These are phyloP conservation scores for Phytophthora cryptogea DNA, from an alignment of 352 stramenopile genomes.

Conservation along the genomic window DNA sequence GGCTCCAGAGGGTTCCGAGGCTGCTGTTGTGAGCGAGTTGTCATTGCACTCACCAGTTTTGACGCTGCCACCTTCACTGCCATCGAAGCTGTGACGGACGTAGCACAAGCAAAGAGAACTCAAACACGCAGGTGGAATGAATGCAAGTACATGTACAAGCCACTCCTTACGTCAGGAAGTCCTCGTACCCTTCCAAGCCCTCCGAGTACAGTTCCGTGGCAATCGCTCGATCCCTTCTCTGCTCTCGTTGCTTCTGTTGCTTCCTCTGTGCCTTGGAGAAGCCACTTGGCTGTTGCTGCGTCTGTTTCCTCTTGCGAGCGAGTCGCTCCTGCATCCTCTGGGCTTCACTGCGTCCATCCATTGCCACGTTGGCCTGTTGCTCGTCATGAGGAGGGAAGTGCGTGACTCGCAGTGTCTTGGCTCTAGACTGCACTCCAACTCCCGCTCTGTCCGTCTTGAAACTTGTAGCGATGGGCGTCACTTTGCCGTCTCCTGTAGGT, in stretches of 20 bases:
- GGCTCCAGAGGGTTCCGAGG: neutral
- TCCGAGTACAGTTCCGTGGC: slow-evolving; percentile 51
- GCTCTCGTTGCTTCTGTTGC: slow-evolving; percentile 41
- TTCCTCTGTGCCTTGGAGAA: slow-evolving; percentile 41
- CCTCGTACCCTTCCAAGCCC: slow-evolving; percentile 62
- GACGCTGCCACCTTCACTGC: neutral
- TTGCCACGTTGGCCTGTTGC: slow-evolving; percentile 33
- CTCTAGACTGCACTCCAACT: slow-evolving; percentile 33
- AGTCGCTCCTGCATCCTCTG: slow-evolving; percentile 50
- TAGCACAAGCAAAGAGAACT: slow-evolving; percentile 1
- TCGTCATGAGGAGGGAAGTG: slow-evolving; percentile 46
- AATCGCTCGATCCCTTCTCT: slow-evolving; percentile 47
- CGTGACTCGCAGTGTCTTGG: slow-evolving; percentile 40
- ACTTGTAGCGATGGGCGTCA: slow-evolving; percentile 52
- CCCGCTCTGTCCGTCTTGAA: slow-evolving; percentile 61
- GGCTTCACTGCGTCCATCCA: slow-evolving; percentile 41
- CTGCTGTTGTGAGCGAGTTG: neutral
- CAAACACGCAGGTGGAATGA: neutral
- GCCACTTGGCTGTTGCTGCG: slow-evolving; percentile 19
- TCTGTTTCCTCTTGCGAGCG: slow-evolving; percentile 49
- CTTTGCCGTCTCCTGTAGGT: slow-evolving; percentile 33
- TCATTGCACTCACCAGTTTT: slow-evolving; percentile 5
- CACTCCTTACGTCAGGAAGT: slow-evolving; percentile 43
- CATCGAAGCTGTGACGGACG: slow-evolving; percentile 23
- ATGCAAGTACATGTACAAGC: neutral